Evolutionary conservation across 495 filamentous ascomycete species (phyloP).

Genomic region (Acidiella bohemica): DNA sequence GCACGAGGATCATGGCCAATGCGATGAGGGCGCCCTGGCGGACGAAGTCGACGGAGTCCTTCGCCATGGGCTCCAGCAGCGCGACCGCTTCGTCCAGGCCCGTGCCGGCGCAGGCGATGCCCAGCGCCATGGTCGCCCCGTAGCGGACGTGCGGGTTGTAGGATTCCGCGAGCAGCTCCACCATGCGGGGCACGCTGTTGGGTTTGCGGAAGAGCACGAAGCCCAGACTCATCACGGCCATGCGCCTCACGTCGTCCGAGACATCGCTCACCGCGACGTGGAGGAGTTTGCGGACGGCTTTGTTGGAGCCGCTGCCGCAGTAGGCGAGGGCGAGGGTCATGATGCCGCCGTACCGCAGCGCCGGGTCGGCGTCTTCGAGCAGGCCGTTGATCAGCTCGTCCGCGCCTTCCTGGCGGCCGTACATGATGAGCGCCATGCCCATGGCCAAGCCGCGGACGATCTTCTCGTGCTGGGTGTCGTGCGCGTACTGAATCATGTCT

Average conservation of each 20-base stretch:
- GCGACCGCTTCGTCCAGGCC: slow-evolving; percentile 95
- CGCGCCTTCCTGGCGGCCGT: slow-evolving; percentile 82
- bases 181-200: slow-evolving; percentile 93
- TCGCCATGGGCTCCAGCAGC: slow-evolving; percentile 96
- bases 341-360: slow-evolving; percentile 91
- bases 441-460: slow-evolving; percentile 89
- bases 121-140: slow-evolving; percentile 94
- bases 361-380: slow-evolving; percentile 84
- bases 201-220: slow-evolving; percentile 99
- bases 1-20: slow-evolving; percentile 91
- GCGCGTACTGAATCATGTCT: slow-evolving; percentile 94
- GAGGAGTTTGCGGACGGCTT: slow-evolving; percentile 92
- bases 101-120: slow-evolving; percentile 95
- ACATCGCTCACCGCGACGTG: slow-evolving; percentile 97
- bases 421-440: slow-evolving; percentile 98
- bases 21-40: slow-evolving; percentile 93
- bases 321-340: slow-evolving; percentile 98
- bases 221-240: slow-evolving; percentile 95
- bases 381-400: slow-evolving; percentile 90
- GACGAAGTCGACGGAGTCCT: slow-evolving; percentile 97
- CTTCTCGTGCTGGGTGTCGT: slow-evolving; percentile 97
- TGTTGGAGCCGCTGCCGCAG: slow-evolving; percentile 94
- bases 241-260: slow-evolving; percentile 89
- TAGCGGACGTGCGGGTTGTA: slow-evolving; percentile 99
- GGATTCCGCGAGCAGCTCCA: slow-evolving; percentile 93